phyloP scores from a whole-genome alignment of 257 asterid genomes.

The Hygrophila difformis region DNA sequence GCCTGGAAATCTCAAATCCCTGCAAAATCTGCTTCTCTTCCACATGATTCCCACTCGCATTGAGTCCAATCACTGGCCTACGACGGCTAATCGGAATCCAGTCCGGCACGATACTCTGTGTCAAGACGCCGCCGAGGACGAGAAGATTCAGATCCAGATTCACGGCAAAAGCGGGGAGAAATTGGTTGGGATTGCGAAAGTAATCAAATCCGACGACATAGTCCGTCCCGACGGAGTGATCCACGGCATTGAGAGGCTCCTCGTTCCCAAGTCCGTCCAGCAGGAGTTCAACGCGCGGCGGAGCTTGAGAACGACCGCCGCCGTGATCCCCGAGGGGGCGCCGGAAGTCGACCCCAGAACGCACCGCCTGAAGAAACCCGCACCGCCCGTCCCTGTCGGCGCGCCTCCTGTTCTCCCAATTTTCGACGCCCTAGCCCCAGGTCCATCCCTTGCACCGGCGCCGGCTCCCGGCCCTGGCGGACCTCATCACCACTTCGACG shows the following conservation, averaged over 20 bases:
- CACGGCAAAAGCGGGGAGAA: constrained; percentile 29
- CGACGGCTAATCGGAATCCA: background rate
- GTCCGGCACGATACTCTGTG: constrained; percentile 38
- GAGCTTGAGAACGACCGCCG: constrained; percentile 59
- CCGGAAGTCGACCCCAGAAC: constrained; percentile 91
- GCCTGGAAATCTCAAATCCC: constrained; percentile 71
- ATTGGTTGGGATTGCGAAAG: constrained; percentile 30
- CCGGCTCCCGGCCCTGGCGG: constrained; percentile 98
- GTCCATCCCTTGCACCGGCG: constrained; percentile 89
- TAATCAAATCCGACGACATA: constrained; percentile 47
- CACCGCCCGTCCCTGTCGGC: constrained; percentile 46
- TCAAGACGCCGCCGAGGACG: constrained; percentile 33
- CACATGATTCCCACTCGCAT: constrained; percentile 83
- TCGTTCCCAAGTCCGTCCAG: constrained; percentile 78
- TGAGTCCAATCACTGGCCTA: constrained; percentile 41
- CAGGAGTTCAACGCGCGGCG: constrained; percentile 79
- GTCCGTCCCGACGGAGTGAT: constrained; percentile 85
- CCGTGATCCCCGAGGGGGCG: constrained; percentile 73
- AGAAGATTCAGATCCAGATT: constrained; percentile 33
- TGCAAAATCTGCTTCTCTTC: constrained; percentile 63
- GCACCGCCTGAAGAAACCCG: constrained; percentile 49
- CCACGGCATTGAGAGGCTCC: constrained; percentile 76
- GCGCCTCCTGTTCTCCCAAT: constrained; percentile 61
- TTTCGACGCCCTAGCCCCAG: constrained; percentile 78
- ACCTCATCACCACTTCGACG: constrained; percentile 85